Percentiles rank a stretch among this genome's conserved stretches.
phyloP scores from a whole-genome alignment of 2,329 filamentous ascomycete genomes.

The Aspergillus novoparasiticus region DNA sequence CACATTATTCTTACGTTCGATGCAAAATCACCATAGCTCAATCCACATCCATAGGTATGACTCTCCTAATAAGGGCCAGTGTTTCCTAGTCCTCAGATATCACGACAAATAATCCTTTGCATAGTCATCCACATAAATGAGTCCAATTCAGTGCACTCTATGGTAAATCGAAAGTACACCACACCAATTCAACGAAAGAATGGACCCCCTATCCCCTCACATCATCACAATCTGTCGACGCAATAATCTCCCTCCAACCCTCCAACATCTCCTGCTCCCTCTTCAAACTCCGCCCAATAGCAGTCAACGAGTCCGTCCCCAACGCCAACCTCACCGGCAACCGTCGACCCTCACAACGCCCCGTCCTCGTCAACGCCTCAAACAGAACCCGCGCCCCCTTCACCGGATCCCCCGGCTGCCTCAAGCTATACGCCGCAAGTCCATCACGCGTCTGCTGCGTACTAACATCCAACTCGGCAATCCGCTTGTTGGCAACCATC shows the following conservation, averaged over 20 bases:
- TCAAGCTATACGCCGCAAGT: conserved; percentile 5
- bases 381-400: conserved; percentile 17
- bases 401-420: conserved; percentile 12
- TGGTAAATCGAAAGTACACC: too few relatives aligned
- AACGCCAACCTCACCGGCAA: too few relatives aligned
- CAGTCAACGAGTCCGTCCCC: conserved; percentile 6
- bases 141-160: too few relatives aligned
- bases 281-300: conserved; percentile 8
- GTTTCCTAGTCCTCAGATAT: too few relatives aligned
- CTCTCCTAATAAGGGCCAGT: too few relatives aligned
- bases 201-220: not conserved
- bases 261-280: conserved; percentile 12
- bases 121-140: too few relatives aligned
- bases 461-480: not conserved
- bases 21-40: too few relatives aligned
- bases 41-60: too few relatives aligned
- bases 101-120: too few relatives aligned
- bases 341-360: too few relatives aligned
- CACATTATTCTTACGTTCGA: too few relatives aligned
- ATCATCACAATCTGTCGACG: conserved; percentile 16
- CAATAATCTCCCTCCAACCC: conserved; percentile 11
- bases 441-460: conserved; percentile 2
- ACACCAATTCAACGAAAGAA: too few relatives aligned
- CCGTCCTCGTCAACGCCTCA: conserved; percentile 5
- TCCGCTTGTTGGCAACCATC: not conserved